Conservation (phyloP, 169 alveolate genomes). For the Plasmodium reichenowi region DNA sequence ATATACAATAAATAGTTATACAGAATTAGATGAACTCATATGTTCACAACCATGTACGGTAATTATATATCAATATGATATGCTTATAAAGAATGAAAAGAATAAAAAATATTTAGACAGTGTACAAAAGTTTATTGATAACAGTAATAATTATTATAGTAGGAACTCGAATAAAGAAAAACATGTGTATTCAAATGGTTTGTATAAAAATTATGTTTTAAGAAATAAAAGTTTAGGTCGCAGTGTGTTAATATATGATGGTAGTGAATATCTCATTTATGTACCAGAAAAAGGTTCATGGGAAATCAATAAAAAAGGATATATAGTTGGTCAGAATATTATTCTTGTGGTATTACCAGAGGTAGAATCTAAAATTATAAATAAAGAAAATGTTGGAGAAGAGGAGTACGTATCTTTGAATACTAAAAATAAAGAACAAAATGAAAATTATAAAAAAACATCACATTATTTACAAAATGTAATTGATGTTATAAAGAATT, state of each 20-base stretch:
- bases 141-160: slow-evolving; percentile 14
- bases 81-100: slow-evolving; percentile 33
- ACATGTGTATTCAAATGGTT: slow-evolving; percentile 34
- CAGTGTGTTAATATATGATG: slow-evolving; percentile 33
- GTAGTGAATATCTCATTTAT: slow-evolving; percentile 26
- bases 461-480: slow-evolving; percentile 13
- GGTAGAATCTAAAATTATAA: slow-evolving; percentile 14
- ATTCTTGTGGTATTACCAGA: slow-evolving; percentile 48
- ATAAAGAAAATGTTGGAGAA: not conserved
- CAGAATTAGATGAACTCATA: slow-evolving; percentile 36
- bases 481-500: slow-evolving; percentile 19
- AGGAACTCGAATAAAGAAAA: not conserved
- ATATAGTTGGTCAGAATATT: slow-evolving; percentile 41
- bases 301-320: slow-evolving; percentile 59
- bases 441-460: not conserved
- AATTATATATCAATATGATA: slow-evolving; percentile 45
- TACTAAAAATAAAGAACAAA: not conserved
- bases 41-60: slow-evolving; percentile 46
- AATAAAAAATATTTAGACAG: slow-evolving; percentile 31
- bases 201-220: slow-evolving; percentile 45
- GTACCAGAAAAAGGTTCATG: slow-evolving; percentile 24
- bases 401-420: no score
- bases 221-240: slow-evolving; percentile 27
- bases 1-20: slow-evolving; percentile 24
- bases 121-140: slow-evolving; percentile 25